These are phyloP conservation scores for Coemansia sp. DNA, from an alignment of 192 early-diverging fungal genomes.

Conservation along the genomic window DNA sequence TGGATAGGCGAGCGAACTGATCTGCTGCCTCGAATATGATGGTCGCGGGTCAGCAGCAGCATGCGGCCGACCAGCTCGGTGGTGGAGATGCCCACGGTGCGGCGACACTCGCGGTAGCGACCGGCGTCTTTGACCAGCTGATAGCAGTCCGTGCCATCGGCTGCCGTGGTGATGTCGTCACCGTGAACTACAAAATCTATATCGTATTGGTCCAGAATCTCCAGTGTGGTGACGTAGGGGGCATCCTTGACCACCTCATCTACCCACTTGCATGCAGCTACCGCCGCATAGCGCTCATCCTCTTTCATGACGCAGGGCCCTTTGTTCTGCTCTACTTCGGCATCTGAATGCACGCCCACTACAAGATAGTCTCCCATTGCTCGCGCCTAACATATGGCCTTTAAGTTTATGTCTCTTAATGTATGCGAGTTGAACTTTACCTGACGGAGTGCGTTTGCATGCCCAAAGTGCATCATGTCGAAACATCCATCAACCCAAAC, in stretches of 20 bases:
- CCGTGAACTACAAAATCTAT: conserved; percentile 96
- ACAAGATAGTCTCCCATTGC: conserved; percentile 93
- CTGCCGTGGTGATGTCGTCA: conserved; percentile 95
- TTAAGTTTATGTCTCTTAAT: background rate
- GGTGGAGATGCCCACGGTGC: conserved; percentile 93
- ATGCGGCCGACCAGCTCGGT: conserved; percentile 96
- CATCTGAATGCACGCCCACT: conserved; percentile 95
- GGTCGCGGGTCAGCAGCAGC: conserved; percentile 86
- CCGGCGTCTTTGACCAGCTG: conserved; percentile 93
- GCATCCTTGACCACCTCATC: conserved; percentile 90
- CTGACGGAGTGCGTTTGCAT: conserved; percentile 95
- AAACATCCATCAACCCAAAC: conserved; percentile 95
- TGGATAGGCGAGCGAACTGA: conserved; percentile 58
- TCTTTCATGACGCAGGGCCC: conserved; percentile 97
- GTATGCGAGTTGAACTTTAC: conserved; percentile 40
- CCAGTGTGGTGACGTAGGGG: conserved; percentile 87
- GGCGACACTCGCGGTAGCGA: conserved; percentile 92
- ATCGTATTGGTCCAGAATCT: conserved; percentile 79
- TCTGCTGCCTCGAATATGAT: conserved; percentile 68
- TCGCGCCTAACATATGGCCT: conserved; percentile 63
- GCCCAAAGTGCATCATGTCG: conserved; percentile 96
- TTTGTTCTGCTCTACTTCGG: conserved; percentile 88
- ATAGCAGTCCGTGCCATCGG: conserved; percentile 97
- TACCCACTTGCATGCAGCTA: conserved; percentile 95
- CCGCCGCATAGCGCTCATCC: conserved; percentile 92